A percentile compares a stretch with the other conserved stretches of the same genome.
These are phyloP conservation scores for Raphidocelis subcapitata DNA, from an alignment of 139 green algal genomes.

Conservation along the genomic window DNA sequence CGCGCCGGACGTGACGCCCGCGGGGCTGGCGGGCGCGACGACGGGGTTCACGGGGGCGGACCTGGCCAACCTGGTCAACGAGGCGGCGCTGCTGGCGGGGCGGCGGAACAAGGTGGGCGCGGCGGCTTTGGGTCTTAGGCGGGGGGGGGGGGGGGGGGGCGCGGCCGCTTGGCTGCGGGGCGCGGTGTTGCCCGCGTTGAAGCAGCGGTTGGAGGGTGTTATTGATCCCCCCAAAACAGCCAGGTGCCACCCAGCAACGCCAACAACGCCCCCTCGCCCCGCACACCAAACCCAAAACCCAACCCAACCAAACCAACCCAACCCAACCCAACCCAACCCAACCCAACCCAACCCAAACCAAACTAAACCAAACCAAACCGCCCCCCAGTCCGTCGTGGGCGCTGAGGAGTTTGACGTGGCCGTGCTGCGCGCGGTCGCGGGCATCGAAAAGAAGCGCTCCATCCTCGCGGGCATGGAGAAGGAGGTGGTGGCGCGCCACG, in stretches of 20 bases:
- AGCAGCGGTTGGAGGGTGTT: too few relatives aligned
- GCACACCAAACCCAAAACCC: too few relatives aligned
- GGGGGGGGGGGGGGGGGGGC: too few relatives aligned
- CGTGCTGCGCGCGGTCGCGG: slow-evolving; percentile 75
- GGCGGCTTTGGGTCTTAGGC: too few relatives aligned
- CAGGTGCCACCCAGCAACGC: too few relatives aligned
- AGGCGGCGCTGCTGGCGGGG: slow-evolving; percentile 67
- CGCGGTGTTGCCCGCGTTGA: too few relatives aligned
- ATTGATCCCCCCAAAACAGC: too few relatives aligned
- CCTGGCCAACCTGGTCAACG: slow-evolving; percentile 72
- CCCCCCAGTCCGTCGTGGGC: slow-evolving; percentile 35
- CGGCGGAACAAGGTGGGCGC: slow-evolving; percentile 29
- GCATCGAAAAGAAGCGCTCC: slow-evolving; percentile 93
- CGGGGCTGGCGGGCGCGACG: slow-evolving; percentile 47
- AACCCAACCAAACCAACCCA: too few relatives aligned
- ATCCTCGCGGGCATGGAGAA: slow-evolving; percentile 80
- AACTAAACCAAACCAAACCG: neutral
- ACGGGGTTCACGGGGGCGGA: slow-evolving; percentile 77
- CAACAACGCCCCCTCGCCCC: too few relatives aligned
- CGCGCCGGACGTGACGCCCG: slow-evolving; percentile 31
- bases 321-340: too few relatives aligned
- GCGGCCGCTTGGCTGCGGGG: too few relatives aligned
- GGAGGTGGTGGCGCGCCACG: slow-evolving; percentile 81
- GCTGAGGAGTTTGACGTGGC: slow-evolving; percentile 74
- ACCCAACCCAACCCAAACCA: neutral